Evolutionary conservation across 2,329 filamentous ascomycete genomes (phyloP).

Genomic region (Hypoxylon sp.): DNA sequence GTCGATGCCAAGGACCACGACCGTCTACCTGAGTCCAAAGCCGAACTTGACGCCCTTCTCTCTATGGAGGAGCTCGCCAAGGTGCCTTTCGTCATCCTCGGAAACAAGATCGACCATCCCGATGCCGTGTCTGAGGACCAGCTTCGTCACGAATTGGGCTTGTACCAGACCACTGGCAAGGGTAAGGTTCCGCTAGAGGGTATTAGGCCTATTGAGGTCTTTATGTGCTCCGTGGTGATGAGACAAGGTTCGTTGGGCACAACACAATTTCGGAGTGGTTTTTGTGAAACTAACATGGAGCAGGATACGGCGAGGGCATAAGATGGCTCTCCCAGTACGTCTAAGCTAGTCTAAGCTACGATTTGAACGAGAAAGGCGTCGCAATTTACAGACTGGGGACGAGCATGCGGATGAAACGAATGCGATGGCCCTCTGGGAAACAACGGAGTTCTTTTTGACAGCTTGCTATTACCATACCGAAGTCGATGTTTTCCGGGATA

Average conservation of each 20-base stretch:
- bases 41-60: slow-evolving; percentile 94
- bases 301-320: slow-evolving; percentile 89
- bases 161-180: slow-evolving; percentile 98
- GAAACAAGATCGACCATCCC: slow-evolving; percentile 99
- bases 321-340: slow-evolving; percentile 95
- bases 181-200: slow-evolving; percentile 93
- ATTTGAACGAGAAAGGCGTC: slow-evolving; percentile 18
- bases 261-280: slow-evolving; percentile 8
- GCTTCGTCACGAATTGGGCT: slow-evolving; percentile 88
- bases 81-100: slow-evolving; percentile 95
- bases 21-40: slow-evolving; percentile 93
- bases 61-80: slow-evolving; percentile 97
- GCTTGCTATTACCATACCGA: slow-evolving; percentile 49
- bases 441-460: slow-evolving; percentile 46
- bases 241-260: slow-evolving; percentile 78
- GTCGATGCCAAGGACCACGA: slow-evolving; percentile 98
- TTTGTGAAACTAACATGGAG: slow-evolving; percentile 42
- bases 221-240: slow-evolving; percentile 99
- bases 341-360: slow-evolving; percentile 65
- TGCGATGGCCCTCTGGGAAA: slow-evolving; percentile 45
- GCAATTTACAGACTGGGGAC: slow-evolving; percentile 28
- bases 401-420: slow-evolving; percentile 36
- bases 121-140: slow-evolving; percentile 96
- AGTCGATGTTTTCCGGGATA: slow-evolving; percentile 50
- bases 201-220: slow-evolving; percentile 95